Percentiles rank a stretch among this genome's conserved stretches.
Conservation (phyloP, 257 asterid genomes). For the Ajuga chamaepitys region DNA sequence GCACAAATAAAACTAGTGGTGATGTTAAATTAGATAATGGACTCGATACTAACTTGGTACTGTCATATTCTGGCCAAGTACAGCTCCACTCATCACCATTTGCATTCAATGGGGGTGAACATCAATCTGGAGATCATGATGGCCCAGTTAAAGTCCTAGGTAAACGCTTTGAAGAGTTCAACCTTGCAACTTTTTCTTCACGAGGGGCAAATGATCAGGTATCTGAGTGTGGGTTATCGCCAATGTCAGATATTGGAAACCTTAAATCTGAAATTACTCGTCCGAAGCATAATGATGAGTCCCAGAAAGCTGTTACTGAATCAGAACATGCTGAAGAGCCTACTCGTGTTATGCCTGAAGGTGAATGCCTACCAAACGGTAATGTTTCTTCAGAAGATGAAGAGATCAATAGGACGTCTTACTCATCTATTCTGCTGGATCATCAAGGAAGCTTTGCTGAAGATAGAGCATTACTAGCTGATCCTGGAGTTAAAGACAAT, state of each 20-base stretch:
- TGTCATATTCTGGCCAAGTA: constrained; percentile 20
- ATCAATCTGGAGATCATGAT: constrained; percentile 21
- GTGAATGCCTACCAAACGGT: constrained; percentile 25
- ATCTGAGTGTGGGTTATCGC: constrained; percentile 32
- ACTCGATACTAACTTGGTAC: constrained; percentile 21
- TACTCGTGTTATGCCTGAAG: constrained; percentile 31
- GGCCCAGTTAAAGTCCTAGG: constrained; percentile 20
- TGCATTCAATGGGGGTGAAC: constrained; percentile 18
- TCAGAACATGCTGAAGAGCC: constrained; percentile 22
- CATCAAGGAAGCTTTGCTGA: constrained; percentile 42
- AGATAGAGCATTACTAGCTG: constrained; percentile 33
- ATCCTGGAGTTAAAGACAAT: constrained; percentile 42
- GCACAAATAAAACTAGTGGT: constrained; percentile 12
- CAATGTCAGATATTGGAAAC: constrained; percentile 25
- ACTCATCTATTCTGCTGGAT: constrained; percentile 40
- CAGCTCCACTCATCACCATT: constrained; percentile 16
- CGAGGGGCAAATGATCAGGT: constrained; percentile 33
- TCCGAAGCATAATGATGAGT: constrained; percentile 30
- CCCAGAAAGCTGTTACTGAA: constrained; percentile 19
- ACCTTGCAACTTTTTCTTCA: constrained; percentile 35
- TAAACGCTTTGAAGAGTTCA: constrained; percentile 30
- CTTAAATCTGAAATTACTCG: constrained; percentile 25
- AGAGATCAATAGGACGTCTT: constrained; percentile 36
- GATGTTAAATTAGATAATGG: constrained; percentile 21
- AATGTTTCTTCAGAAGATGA: constrained; percentile 47